phyloP scores from a whole-genome alignment of 139 green algal genomes.

The Haematococcus sp. region DNA sequence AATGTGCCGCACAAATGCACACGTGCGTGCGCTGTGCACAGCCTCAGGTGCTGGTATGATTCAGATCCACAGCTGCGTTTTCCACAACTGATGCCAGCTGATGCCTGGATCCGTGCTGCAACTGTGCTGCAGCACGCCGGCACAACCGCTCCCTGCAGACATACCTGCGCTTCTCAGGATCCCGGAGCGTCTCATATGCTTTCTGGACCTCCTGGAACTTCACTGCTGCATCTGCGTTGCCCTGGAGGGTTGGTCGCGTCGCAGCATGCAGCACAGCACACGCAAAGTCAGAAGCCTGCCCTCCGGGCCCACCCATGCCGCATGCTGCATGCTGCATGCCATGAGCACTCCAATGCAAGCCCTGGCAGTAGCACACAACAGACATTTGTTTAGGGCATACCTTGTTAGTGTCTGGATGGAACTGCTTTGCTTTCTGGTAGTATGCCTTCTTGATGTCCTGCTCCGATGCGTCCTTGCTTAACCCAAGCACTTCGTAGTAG shows the following conservation, averaged over 20 bases:
- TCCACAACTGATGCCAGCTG: no score
- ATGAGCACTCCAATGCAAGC: no score
- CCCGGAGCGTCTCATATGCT: constrained; percentile 86
- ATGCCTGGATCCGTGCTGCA: constrained; percentile 27
- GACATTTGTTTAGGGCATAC: constrained; percentile 35
- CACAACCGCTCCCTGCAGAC: constrained; percentile 72
- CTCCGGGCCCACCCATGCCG: no score
- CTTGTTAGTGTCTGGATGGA: constrained; percentile 93
- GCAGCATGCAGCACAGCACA: no score
- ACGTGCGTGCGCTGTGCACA: no score
- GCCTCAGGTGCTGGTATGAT: no score
- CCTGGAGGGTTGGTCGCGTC: no score
- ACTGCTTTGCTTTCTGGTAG: constrained; percentile 88
- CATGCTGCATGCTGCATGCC: no score
- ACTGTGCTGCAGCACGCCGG: no score
- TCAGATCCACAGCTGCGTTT: constrained; percentile 6
- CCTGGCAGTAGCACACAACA: no score
- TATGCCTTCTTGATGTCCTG: constrained; percentile 90
- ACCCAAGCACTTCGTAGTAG: constrained; percentile 83
- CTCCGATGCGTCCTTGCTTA: constrained; percentile 59
- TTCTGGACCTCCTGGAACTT: constrained; percentile 88
- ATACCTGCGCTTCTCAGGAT: constrained; percentile 77
- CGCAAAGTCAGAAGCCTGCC: no score
- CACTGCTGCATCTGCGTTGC: constrained; percentile 66
- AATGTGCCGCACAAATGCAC: no score